Base-by-base conservation (phyloP, 305 asterid species). In the Solanum chacoense region DNA sequence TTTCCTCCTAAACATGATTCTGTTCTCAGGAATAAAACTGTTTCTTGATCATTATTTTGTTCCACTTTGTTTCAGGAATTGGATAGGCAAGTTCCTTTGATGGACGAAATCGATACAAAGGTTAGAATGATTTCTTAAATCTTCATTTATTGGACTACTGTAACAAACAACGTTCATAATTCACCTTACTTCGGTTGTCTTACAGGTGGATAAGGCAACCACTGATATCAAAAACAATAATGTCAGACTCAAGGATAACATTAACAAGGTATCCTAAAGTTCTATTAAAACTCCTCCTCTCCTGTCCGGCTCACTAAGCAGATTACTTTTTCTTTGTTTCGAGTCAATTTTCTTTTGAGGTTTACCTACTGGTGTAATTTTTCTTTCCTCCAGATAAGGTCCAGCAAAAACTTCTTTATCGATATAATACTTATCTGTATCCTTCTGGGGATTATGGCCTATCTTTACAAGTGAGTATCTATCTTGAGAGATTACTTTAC, bases 31-130 rank as follows among this genome's bases (percentile, higher is more conserved):
- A 87, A 87, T 45, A 67, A 45, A 42, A 31, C 18, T 87, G 38
- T 87, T 87, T 88, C 78, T 13, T 86, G 8, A 77, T 14, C 0
- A 18, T 9, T 24, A 20, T 81, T 12, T 67, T 77, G 14, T 55
- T 63, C 35, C 81, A n/a, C 24, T 24, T 80, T 76, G 36, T 31
- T 90, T 73, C 88, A 95, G 98, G 99, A 97, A 93, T 87, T 97
- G 95, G 99, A 97, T 90, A 92, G 94, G 91, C 98, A 97, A 94
- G 98, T 95, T 88, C 98, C 99, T 4, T 85, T 97, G 90, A 85
- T 94, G 7, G 99, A 97, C 74, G 99, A 97, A 90, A 97, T 97
- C 11, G 98, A 97, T 11, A 91, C 96, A 1, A 97, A 97, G 98
- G 98, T 95, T 55, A 50, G 91, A 31, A 78, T 80, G 34, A 22